phyloP scores from a whole-genome alignment of 768 basidiomycete genomes.

The Tylopilus balloui region DNA sequence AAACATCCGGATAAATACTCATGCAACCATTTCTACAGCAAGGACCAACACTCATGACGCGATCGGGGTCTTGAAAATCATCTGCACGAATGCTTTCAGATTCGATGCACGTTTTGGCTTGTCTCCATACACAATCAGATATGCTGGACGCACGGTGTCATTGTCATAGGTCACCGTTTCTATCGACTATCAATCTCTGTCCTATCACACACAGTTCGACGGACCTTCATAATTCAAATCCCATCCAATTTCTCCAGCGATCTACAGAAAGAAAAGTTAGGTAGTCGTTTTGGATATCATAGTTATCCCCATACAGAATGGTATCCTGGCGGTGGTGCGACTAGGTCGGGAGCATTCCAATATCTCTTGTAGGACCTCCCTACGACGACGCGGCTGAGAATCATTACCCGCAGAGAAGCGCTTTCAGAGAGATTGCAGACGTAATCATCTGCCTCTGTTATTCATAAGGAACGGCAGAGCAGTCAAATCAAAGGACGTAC shows the following conservation, averaged over 20 bases:
- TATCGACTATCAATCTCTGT: conserved; percentile 8
- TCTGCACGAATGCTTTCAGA: conserved; percentile 27
- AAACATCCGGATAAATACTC: conserved; percentile 10
- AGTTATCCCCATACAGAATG: conserved; percentile 46
- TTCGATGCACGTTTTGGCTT: conserved; percentile 17
- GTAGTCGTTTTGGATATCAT: conserved; percentile 3
- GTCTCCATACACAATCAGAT: conserved; percentile 56
- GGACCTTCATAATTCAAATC: conserved; percentile 57
- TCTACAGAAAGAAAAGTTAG: conserved; percentile 32
- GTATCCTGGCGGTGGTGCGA: conserved; percentile 51
- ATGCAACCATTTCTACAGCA: not conserved
- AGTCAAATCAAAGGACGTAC: conserved; percentile 32
- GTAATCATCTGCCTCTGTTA: conserved; percentile 65
- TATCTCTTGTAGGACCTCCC: conserved; percentile 51
- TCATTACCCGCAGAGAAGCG: conserved; percentile 44
- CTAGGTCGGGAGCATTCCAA: conserved; percentile 45
- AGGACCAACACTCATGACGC: conserved; percentile 14
- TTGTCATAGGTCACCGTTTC: conserved; percentile 66
- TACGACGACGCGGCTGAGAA: conserved; percentile 61
- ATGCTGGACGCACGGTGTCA: conserved; percentile 64
- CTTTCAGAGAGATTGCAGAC: conserved; percentile 38
- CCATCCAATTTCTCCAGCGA: conserved; percentile 58
- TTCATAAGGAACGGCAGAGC: conserved; percentile 4
- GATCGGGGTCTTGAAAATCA: conserved; percentile 31
- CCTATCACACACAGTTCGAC: conserved; percentile 1